Evolutionary conservation across 768 basidiomycete genomes (phyloP).

Genomic region (Mycena maculata): DNA sequence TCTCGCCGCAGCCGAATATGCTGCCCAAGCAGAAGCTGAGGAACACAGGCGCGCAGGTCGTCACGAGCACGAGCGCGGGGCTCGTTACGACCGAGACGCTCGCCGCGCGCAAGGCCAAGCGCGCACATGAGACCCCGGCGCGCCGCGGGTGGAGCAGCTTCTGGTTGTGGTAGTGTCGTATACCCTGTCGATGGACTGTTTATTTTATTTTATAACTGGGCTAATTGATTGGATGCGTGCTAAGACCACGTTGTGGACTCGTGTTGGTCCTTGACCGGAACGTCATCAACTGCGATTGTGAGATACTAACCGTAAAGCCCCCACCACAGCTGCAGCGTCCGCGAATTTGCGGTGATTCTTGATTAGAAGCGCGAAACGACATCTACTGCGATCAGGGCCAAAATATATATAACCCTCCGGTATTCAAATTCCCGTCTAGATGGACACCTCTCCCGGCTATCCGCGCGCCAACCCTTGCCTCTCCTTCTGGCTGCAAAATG

Average conservation of each 20-base stretch:
- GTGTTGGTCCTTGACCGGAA: too few relatives aligned
- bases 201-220: too few relatives aligned
- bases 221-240: too few relatives aligned
- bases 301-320: too few relatives aligned
- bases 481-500: conserved; percentile 47
- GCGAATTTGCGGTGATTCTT: not conserved
- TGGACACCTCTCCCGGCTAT: conserved; percentile 19
- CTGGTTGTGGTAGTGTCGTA: conserved; percentile 19
- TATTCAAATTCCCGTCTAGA: not conserved
- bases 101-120: conserved; percentile 29
- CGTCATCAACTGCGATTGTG: too few relatives aligned
- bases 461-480: conserved; percentile 40
- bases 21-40: conserved; percentile 67
- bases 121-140: not conserved
- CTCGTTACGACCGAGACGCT: conserved; percentile 28
- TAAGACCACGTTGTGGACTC: too few relatives aligned
- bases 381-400: too few relatives aligned
- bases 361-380: too few relatives aligned
- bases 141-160: conserved; percentile 15
- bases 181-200: too few relatives aligned
- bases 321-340: too few relatives aligned
- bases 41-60: conserved; percentile 45
- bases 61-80: conserved; percentile 34
- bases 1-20: conserved; percentile 71
- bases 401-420: too few relatives aligned